phyloP scores from a whole-genome alignment of 2,329 filamentous ascomycete genomes.

The Trichophyton schoenleinii region DNA sequence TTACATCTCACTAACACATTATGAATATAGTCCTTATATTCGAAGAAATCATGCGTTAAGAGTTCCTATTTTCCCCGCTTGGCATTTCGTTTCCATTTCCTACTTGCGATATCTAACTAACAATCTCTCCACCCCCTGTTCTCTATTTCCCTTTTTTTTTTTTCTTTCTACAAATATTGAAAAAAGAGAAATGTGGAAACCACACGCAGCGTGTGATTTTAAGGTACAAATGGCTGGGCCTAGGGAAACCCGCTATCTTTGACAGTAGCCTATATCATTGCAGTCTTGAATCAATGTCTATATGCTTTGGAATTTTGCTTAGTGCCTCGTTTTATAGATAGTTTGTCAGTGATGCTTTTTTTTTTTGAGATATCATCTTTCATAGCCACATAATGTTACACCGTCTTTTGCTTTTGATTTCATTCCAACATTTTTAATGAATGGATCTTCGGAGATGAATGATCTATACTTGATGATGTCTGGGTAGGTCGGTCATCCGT shows the following conservation, averaged over 20 bases:
- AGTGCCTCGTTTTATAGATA: neutral
- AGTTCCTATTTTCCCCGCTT: neutral
- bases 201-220: neutral
- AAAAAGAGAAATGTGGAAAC: neutral
- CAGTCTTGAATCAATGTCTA: conserved; percentile 1
- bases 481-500: neutral
- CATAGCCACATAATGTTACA: neutral
- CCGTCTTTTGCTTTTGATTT: neutral
- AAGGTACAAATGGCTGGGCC: conserved; percentile 2
- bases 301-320: neutral
- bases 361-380: neutral
- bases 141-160: neutral
- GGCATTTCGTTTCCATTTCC: no score
- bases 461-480: no score
- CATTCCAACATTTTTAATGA: no score
- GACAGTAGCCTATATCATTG: neutral
- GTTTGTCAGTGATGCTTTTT: neutral
- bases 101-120: neutral
- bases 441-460: no score
- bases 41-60: conserved; percentile 81
- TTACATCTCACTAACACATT: neutral
- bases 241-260: neutral
- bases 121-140: neutral
- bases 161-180: neutral
- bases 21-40: conserved; percentile 61